Evolutionary conservation across 176 grass and related monocot genomes (phyloP), one percentile per base, ranked within the genome.

Genomic region (Cocos nucifera): DNA sequence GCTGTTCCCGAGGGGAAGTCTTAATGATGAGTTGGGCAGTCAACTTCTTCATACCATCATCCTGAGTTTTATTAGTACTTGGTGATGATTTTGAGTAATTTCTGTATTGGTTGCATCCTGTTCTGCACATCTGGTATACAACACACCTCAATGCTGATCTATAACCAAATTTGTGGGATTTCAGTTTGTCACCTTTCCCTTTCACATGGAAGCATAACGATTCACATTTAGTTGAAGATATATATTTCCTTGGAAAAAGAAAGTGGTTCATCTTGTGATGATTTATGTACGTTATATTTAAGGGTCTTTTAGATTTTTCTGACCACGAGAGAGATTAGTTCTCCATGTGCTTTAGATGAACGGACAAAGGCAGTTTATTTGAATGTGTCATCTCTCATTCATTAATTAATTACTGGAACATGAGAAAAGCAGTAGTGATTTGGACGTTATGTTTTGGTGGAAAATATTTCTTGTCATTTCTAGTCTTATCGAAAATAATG

Each of bases 81-180:
- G 25, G 71, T 66, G 61, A 69, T 17, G 22, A 53, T 62, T 76
- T 22, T 51, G 30, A 62, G 22, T 51, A 75, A 80, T 75, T 82
- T 85, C 82, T 85, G 64, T 56, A 77, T 77, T 77, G 49, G 4
- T 76, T 51, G 19, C 63, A 67, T 70, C 67, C 54, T 35, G 56
- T 72, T 88, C 49, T 82, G 85, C 80, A 77, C 74, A 85, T 74
- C 74, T 69, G 71, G 63, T 77, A 74, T 51, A 44, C 62, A 17
- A 30, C 63, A 68, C 15, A 39, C 79, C n/a, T 52, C 70, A 73
- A 66, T 71, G 68, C 22, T 25, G 69, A 54, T 62, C 62, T 54
- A 30, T 29, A 57, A 62, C 72, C 58, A 60, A 29, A 62, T 82
- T 48, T 67, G 55, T 73, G 49, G 57, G 65, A 79, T 77, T 82